These are phyloP conservation scores for Chrysanthemum lavandulifolium DNA, from an alignment of 129 eudicot genomes.

Conservation along the genomic window DNA sequence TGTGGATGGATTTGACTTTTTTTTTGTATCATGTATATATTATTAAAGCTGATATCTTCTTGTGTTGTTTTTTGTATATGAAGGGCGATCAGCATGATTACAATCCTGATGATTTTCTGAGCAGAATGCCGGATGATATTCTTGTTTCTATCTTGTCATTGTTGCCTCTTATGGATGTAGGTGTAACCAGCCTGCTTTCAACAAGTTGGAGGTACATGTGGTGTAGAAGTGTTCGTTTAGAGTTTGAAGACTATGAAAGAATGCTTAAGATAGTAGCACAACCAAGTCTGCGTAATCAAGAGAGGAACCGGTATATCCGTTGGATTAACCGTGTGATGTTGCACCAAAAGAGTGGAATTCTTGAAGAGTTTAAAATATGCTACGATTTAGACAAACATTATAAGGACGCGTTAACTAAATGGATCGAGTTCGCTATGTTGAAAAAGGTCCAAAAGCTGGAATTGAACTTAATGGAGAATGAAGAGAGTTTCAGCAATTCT, in stretches of 20 bases:
- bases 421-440: conserved; percentile 43
- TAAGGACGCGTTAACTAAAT: conserved; percentile 24
- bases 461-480: conserved; percentile 35
- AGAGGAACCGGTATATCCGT: conserved; percentile 31
- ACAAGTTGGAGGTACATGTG: conserved; percentile 40
- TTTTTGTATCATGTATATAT: too few species aligned
- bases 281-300: conserved; percentile 2
- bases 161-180: conserved; percentile 41
- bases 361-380: conserved; percentile 33
- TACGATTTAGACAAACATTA: neutral
- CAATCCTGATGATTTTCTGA: neutral
- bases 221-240: conserved; percentile 17
- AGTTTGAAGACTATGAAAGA: conserved; percentile 30
- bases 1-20: too few species aligned
- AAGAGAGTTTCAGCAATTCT: conserved; percentile 4
- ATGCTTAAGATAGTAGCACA: conserved; percentile 22
- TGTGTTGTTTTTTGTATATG: conserved; percentile 30
- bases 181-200: conserved; percentile 34
- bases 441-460: conserved; percentile 38
- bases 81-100: conserved; percentile 1
- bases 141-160: conserved; percentile 35
- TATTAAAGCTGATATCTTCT: neutral
- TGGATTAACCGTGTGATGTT: conserved; percentile 42
- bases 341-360: conserved; percentile 17
- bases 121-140: conserved; percentile 41